Conservation (phyloP, 2,329 filamentous ascomycete genomes). For the Colletotrichum sp. region DNA sequence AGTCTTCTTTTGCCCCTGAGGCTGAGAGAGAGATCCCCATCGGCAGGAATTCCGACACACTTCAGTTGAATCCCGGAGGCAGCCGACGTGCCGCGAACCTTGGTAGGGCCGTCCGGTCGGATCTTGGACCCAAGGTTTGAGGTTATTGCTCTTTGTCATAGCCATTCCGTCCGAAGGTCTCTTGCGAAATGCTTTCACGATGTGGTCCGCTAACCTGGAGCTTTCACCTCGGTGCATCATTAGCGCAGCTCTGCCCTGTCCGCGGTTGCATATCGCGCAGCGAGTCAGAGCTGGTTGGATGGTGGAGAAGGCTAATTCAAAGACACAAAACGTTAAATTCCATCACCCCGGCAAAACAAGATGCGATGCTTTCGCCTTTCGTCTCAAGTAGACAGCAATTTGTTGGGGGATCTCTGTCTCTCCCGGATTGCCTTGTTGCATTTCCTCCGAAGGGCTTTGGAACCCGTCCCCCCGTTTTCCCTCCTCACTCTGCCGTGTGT, state of each 20-base stretch:
- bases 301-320: slow-evolving; percentile 10
- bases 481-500: background rate
- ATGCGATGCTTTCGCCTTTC: background rate
- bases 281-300: slow-evolving; percentile 4
- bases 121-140: background rate
- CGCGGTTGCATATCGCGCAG: background rate
- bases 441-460: slow-evolving; percentile 1
- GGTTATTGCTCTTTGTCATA: background rate
- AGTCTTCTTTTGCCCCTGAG: background rate
- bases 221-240: slow-evolving; percentile 6
- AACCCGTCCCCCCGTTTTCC: background rate
- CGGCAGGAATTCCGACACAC: background rate
- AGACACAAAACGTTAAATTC: slow-evolving; percentile 11
- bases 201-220: background rate
- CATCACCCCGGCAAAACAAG: slow-evolving; percentile 2
- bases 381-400: slow-evolving; percentile 16
- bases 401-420: slow-evolving; percentile 1
- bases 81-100: background rate
- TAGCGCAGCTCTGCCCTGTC: background rate
- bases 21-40: background rate
- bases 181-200: background rate
- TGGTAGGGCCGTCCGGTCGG: background rate
- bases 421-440: background rate
- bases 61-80: background rate
- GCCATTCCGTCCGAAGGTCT: background rate